phyloP scores from a whole-genome alignment of 1,284 basidiomycete genomes.

The Leccinum fuscescens region DNA sequence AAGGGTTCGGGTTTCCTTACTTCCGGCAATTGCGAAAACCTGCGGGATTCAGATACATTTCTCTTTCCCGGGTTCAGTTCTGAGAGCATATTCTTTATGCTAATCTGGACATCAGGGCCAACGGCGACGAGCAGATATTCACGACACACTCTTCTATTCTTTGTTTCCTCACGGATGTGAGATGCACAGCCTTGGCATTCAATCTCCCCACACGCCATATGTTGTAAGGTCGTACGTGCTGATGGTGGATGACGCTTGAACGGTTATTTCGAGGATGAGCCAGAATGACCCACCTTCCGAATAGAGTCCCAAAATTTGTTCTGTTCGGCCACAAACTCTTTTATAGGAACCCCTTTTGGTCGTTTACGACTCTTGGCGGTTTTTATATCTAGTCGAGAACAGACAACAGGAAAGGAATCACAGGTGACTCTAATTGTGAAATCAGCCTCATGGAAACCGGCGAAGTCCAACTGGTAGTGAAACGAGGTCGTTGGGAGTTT shows the following conservation, averaged over 20 bases:
- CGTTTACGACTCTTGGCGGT: no score
- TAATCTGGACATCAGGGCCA: slow-evolving; percentile 4
- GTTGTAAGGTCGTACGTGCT: slow-evolving; percentile 6
- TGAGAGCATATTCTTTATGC: slow-evolving; percentile 5
- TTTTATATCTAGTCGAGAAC: no score
- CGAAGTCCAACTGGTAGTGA: no score
- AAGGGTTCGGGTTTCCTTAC: background rate
- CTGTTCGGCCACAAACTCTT: no score
- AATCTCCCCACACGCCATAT: background rate
- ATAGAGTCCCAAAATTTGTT: no score
- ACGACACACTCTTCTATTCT: slow-evolving; percentile 11
- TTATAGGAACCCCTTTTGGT: no score
- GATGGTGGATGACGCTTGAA: background rate
- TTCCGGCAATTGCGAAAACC: slow-evolving; percentile 8
- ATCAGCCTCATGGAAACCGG: no score
- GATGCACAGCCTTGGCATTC: background rate
- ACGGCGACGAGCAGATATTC: background rate
- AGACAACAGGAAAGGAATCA: no score
- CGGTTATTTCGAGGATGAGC: background rate
- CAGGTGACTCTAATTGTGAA: no score
- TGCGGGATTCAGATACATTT: no score
- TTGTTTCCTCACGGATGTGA: slow-evolving; percentile 4
- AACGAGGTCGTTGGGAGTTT: background rate
- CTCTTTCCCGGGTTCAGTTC: background rate
- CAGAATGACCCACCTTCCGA: background rate